Evolutionary conservation across 768 basidiomycete genomes (phyloP), one percentile per base, ranked within the genome.

Genomic region (Pleurotus salmoneostramineus): DNA sequence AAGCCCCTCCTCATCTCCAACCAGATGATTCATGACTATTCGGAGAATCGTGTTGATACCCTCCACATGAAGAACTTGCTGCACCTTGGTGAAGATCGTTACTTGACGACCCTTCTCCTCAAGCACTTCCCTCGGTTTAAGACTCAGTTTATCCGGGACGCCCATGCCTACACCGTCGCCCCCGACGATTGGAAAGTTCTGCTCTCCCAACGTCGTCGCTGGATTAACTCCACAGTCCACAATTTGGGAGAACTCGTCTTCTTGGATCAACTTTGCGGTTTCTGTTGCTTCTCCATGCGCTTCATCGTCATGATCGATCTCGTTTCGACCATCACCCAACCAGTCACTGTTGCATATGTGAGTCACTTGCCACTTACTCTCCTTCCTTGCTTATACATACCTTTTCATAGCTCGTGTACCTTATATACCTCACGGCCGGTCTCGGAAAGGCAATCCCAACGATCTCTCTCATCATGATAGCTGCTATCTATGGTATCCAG

Each of bases 161-260:
- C 97, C 0, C 89, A 93, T 68, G 97, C 95, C 0, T 90, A 82
- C 69, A 98, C 96, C 0, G 91, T 98, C 12, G 96, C 96, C 2
- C 96, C 96, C 0, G 95, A 96, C 64, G 91, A 94, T 64, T 97
- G 94, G 93, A 88, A 87, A 69, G 88, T 98, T 27, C 72, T 99
- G 54, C 75, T 99, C 17, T 97, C 94, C 6, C 97, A 99, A 69
- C 88, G 96, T 77, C 91, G 96, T 74, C 91, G 97, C 65, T 99
- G 97, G 96, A 99, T 99, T 74, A 99, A 99, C 77, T 98, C 96
- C 14, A 99, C 96, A 0, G 86, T 99, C 8, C 96, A 99, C 76
- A 99, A 99, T 72, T 75, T 99, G 56, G 92, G 88, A 51, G 96
- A 98, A 67, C 78, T 99, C 44, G 77, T 98, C 56, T 94, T 95